Conservation (phyloP, 768 basidiomycete species). For the Amanita rimosa region DNA sequence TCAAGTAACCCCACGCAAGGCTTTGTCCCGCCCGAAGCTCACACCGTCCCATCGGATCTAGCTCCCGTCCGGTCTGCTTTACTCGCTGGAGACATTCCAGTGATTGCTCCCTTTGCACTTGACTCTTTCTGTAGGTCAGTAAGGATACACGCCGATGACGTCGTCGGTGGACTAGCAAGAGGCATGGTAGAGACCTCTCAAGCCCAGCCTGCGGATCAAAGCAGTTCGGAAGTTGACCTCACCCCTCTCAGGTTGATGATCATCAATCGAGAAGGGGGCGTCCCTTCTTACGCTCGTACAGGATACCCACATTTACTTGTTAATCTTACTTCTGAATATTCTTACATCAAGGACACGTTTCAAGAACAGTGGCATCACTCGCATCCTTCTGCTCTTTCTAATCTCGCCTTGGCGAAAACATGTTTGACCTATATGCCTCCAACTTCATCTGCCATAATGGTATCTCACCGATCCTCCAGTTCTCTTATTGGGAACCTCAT, state of each 20-base stretch:
- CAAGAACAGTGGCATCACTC: constrained; percentile 60
- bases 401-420: constrained; percentile 72
- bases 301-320: constrained; percentile 94
- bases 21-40: constrained; percentile 53
- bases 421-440: constrained; percentile 91
- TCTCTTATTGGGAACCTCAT: constrained; percentile 95
- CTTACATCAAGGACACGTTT: constrained; percentile 82
- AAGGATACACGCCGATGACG: constrained; percentile 79
- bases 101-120: constrained; percentile 85
- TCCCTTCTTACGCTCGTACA: constrained; percentile 92
- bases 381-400: constrained; percentile 79
- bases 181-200: constrained; percentile 62
- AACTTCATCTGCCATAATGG: constrained; percentile 90
- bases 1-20: constrained; percentile 19
- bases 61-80: constrained; percentile 82
- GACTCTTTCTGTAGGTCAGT: constrained; percentile 85
- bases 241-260: constrained; percentile 95
- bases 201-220: constrained; percentile 9
- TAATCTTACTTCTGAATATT: constrained; percentile 82
- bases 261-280: constrained; percentile 92
- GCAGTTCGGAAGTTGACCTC: constrained; percentile 53
- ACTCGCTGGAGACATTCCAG: constrained; percentile 90
- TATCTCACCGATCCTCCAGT: constrained; percentile 92
- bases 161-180: constrained; percentile 76
- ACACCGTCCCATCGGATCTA: constrained; percentile 72